Evolutionary conservation across 108 stramenopile genomes (phyloP), one percentile per base, ranked within the genome.

Genomic region (Cylindrotheca closterium): DNA sequence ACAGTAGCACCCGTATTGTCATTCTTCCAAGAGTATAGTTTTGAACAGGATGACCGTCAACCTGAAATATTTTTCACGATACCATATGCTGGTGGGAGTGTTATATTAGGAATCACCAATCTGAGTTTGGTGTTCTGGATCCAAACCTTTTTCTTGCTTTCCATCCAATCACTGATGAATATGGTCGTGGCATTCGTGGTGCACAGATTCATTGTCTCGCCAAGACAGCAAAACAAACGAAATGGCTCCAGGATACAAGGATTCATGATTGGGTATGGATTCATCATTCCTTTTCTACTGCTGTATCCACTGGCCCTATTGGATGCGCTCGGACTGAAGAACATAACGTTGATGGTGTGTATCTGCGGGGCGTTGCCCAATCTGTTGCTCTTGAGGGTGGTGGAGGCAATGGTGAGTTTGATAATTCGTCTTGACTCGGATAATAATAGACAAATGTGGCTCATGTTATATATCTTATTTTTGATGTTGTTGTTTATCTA

Each of bases 41-140:
- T 42, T 42, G 37, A 42, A 42, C 37, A 42, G 10, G 37, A 42
- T 42, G 37, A 42, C 15, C 37, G 37, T 10, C 37, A 42, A 42
- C 37, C 37, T 10, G 15, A 15, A 7, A 10, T 42, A 7, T 42
- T 42, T 42, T 15, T 42, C 15, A 15, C 7, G 15, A 42, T 42
- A 10, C 37, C 37, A 42, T 51, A 10, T 52, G 29, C 28, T 30
- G 63, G 63, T n/a, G n/a, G n/a, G n/a, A n/a, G n/a, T n/a, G n/a
- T n/a, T 1, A 60, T 24, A 15, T 30, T 71, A 15, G 70, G 70
- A n/a, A 22, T 71, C 18, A 47, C 37, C n/a, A 30, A 30, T 23
- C 33, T 65, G 23, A 28, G 30, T 30, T 21, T 63, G 34, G 17
- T 15, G 12, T 71, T 71, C 37, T 71, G 70, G 70, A 63, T 71